These are phyloP conservation scores for Chaetomiaceae sp. DNA, from an alignment of 2,329 filamentous ascomycete genomes.

Conservation along the genomic window DNA sequence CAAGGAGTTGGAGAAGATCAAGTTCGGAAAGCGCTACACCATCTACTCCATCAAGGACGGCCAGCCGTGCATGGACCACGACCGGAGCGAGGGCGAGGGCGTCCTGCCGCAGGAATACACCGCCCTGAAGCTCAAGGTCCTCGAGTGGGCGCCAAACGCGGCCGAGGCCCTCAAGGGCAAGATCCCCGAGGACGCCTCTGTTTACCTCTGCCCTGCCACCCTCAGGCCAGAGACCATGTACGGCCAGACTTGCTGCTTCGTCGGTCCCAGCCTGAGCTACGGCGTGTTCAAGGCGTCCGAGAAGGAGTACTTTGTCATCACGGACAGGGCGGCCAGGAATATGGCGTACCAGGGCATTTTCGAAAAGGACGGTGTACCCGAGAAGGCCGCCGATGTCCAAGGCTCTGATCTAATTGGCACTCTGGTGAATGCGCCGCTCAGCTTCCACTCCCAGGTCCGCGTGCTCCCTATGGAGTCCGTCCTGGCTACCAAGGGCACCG, in stretches of 20 bases:
- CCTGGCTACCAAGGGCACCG: slow-evolving; percentile 88
- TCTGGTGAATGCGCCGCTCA: slow-evolving; percentile 83
- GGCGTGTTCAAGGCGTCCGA: slow-evolving; percentile 76
- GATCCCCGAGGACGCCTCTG: slow-evolving; percentile 68
- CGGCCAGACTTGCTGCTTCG: slow-evolving; percentile 92
- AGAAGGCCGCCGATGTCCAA: slow-evolving; percentile 66
- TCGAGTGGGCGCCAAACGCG: slow-evolving; percentile 79
- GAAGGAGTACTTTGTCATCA: slow-evolving; percentile 78
- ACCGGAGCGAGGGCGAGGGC: slow-evolving; percentile 73
- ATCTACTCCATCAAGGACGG: slow-evolving; percentile 88
- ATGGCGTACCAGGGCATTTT: slow-evolving; percentile 94
- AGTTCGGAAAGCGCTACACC: slow-evolving; percentile 77
- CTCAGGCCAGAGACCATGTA: slow-evolving; percentile 98
- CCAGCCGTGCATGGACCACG: slow-evolving; percentile 83
- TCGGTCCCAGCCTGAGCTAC: slow-evolving; percentile 70
- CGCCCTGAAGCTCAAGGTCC: slow-evolving; percentile 81
- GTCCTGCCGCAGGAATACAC: slow-evolving; percentile 87
- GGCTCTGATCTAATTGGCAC: slow-evolving; percentile 82
- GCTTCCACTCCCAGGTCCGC: slow-evolving; percentile 73
- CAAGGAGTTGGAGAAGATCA: slow-evolving; percentile 84
- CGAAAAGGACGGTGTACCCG: slow-evolving; percentile 65
- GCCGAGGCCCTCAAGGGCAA: slow-evolving; percentile 67
- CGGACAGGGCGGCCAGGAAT: slow-evolving; percentile 75
- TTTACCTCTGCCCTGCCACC: slow-evolving; percentile 88
- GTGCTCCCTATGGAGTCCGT: slow-evolving; percentile 95